Conservation (phyloP, 192 early-diverging fungal genomes). For the Backusella tuberculispora region DNA sequence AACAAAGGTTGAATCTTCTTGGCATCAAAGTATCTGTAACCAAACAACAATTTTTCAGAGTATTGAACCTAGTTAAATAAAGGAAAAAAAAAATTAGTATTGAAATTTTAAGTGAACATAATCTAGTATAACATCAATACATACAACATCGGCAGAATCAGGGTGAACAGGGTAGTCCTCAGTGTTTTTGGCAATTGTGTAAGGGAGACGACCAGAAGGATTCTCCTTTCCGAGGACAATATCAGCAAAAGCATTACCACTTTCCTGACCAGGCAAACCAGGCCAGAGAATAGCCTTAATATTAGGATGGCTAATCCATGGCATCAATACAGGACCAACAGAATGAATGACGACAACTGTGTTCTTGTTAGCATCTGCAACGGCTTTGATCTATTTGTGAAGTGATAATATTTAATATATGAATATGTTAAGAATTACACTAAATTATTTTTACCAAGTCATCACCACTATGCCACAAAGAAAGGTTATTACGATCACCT, state of each 20-base stretch:
- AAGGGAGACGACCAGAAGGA: conserved; percentile 67
- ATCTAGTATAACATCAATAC: not conserved
- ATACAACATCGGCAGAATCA: conserved; percentile 11
- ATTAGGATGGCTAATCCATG: conserved; percentile 60
- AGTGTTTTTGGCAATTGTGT: conserved; percentile 50
- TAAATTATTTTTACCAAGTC: too few species aligned
- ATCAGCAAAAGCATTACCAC: conserved; percentile 65
- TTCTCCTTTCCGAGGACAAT: conserved; percentile 64
- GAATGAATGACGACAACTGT: too few species aligned
- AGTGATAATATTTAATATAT: not conserved
- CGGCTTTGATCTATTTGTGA: conserved; percentile 28
- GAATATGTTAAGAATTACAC: not conserved
- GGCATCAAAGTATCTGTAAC: conserved; percentile 56
- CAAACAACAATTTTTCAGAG: conserved; percentile 56
- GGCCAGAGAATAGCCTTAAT: conserved; percentile 55
- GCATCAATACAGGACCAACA: too few species aligned
- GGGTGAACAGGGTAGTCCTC: conserved; percentile 47
- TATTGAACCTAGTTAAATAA: too few species aligned
- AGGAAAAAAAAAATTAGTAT: conserved; percentile 47
- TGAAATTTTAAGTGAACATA: conserved; percentile 25
- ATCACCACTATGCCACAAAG: conserved; percentile 61
- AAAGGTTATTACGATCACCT: conserved; percentile 62
- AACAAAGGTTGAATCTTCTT: conserved; percentile 55
- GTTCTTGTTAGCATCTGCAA: conserved; percentile 44
- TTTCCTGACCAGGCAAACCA: conserved; percentile 63